Percentiles rank a stretch among this genome's conserved stretches.
These are phyloP conservation scores for Globisporangium irregulare DNA, from an alignment of 352 stramenopile genomes.

Conservation along the genomic window DNA sequence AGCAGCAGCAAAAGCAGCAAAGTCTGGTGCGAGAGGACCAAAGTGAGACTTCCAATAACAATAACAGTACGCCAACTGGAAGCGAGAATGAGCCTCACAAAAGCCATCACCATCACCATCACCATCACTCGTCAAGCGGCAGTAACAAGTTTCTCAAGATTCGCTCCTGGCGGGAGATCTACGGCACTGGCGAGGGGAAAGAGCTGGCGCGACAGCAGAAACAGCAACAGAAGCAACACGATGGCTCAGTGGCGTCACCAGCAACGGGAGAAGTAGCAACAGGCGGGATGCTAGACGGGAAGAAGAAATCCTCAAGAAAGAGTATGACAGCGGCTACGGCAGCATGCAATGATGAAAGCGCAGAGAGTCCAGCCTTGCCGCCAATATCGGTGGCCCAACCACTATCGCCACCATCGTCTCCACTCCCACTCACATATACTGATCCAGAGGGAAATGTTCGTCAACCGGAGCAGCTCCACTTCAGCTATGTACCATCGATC, in stretches of 20 bases:
- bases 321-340: constrained; percentile 16
- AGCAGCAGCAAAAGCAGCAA: constrained; percentile 19
- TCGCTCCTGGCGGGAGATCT: constrained; percentile 60
- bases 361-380: not conserved
- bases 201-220: constrained; percentile 34
- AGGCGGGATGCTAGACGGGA: constrained; percentile 19
- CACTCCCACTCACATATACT: not conserved
- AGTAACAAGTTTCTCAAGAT: constrained; percentile 56
- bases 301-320: constrained; percentile 12
- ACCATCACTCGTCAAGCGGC: constrained; percentile 14
- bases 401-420: not conserved
- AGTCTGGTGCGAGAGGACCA: constrained; percentile 12
- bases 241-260: not conserved
- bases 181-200: constrained; percentile 58
- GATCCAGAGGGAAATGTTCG: no score
- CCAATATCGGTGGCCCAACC: not conserved
- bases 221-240: constrained; percentile 10
- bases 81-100: not conserved
- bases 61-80: constrained; percentile 3
- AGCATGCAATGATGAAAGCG: not conserved
- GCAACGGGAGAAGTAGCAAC: constrained; percentile 10
- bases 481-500: not conserved
- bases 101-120: not conserved
- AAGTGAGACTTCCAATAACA: constrained; percentile 23
- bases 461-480: not conserved